These are phyloP conservation scores for Theobroma cacao DNA, from an alignment of 345 rosid genomes.

Conservation along the genomic window DNA sequence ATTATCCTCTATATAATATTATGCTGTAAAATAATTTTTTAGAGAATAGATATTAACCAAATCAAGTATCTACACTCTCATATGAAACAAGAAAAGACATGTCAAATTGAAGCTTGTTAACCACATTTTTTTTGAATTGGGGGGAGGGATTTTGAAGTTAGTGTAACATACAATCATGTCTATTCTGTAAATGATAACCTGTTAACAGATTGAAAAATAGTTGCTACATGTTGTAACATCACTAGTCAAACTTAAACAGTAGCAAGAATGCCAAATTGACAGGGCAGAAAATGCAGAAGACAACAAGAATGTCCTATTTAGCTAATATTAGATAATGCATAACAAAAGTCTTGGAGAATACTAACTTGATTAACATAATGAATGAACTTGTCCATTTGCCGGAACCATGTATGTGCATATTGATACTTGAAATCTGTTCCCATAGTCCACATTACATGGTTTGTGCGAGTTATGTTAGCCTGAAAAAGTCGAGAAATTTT, in stretches of 20 bases:
- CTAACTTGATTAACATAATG: constrained; percentile 45
- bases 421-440: constrained; percentile 59
- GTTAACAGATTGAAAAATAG: background rate
- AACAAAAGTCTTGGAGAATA: background rate
- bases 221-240: background rate
- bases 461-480: constrained; percentile 59
- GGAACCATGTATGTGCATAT: constrained; percentile 51
- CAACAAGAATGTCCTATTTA: background rate
- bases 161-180: background rate
- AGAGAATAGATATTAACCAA: too few relatives aligned
- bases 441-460: constrained; percentile 63
- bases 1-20: too few relatives aligned
- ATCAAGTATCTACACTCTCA: too few relatives aligned
- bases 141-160: background rate
- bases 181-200: background rate
- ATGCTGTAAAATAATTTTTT: too few relatives aligned
- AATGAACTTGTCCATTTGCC: constrained; percentile 55
- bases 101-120: background rate
- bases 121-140: background rate
- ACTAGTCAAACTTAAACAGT: background rate
- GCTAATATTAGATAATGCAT: background rate
- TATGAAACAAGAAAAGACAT: background rate
- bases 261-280: background rate
- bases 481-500: constrained; percentile 14
- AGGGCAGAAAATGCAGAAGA: background rate